Base-by-base conservation (phyloP, 2,329 filamentous ascomycete species). In the Achaetomium macrosporum region DNA sequence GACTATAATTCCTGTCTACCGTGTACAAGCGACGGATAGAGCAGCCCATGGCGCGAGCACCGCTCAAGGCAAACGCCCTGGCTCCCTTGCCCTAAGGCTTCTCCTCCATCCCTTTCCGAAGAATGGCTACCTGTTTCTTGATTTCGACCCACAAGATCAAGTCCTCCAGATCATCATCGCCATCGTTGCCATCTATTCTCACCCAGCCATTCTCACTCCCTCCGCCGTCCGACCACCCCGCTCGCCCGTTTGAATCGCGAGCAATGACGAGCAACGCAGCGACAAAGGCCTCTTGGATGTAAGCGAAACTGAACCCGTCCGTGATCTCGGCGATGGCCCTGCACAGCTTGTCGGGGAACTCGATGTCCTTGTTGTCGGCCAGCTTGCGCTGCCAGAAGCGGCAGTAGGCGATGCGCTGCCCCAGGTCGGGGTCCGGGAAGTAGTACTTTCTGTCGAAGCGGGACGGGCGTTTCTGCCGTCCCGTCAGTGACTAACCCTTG, bases 211-310 rank as follows among this genome's bases (percentile, higher is more conserved):
- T 51, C 13, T 51, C 53, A 1, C 45, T 48, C 31, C 51, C 56
- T 2, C 67, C 47, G 17, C 42, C 51, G 42, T 41, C 33, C 16
- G 12, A 20, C 44, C 40, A 48, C 9, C 33, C 44, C 1, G 16
- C 19, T 1, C 29, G 50, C 51, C 57, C 51, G 11, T 58, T 43
- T 1, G 57, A 57, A 6, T 61, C 52, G 3, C 69, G 69, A 0
- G 81, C 83, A 53, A 87, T 78, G 2, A 78, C 75, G 25, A 87
- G 69, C 50, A 87, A 63, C 2, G 79, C 76, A 1, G 82, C 81
- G 0, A 87, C 80, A 63, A 87, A 87, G 0, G 81, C 83, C 65
- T 87, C 84, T 63, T 87, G 83, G 66, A 87, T 77, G 62, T 86
- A 87, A 0, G 83, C 83, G 63, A 87, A 87, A 58, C 79, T 83